phyloP scores from a whole-genome alignment of 768 basidiomycete species.

The Coprinopsis sp. region DNA sequence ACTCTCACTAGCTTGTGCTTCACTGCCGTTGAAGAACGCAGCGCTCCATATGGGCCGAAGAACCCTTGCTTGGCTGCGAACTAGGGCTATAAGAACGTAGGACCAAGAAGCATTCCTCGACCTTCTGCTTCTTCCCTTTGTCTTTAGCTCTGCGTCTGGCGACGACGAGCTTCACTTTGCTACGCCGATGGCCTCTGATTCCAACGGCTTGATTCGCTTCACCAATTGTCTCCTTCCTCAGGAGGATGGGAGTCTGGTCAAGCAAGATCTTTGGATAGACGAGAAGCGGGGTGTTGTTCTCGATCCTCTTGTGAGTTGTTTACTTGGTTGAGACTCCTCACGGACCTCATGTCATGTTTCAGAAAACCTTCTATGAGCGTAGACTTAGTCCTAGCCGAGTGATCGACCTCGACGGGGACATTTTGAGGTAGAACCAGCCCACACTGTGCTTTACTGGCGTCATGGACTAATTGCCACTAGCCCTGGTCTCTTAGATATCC shows the following conservation, averaged over 20 bases:
- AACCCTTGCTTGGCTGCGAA: too few relatives aligned
- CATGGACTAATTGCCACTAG: conserved; percentile 29
- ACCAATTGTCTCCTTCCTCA: conserved; percentile 79
- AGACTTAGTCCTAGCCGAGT: conserved; percentile 57
- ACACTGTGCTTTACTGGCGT: not conserved
- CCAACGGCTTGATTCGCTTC: conserved; percentile 76
- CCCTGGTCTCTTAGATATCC: conserved; percentile 83
- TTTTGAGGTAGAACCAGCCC: conserved; percentile 51
- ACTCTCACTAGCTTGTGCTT: too few relatives aligned
- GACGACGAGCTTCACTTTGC: not conserved
- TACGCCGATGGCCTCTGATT: conserved; percentile 34
- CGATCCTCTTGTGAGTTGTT: conserved; percentile 57
- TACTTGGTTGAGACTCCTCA: not conserved
- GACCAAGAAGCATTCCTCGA: too few relatives aligned
- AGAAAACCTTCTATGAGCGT: conserved; percentile 66
- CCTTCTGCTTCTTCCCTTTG: too few relatives aligned
- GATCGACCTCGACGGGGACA: conserved; percentile 71
- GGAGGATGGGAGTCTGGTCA: conserved; percentile 72
- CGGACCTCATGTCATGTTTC: conserved; percentile 11
- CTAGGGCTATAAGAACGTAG: too few relatives aligned
- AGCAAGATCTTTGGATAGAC: conserved; percentile 82
- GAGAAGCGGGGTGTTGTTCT: conserved; percentile 67
- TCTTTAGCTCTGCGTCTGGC: not conserved
- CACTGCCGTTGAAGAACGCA: too few relatives aligned
- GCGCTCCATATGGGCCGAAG: too few relatives aligned